These are phyloP conservation scores for Daldinia caldariorum DNA, from an alignment of 495 filamentous ascomycete species.

Conservation along the genomic window DNA sequence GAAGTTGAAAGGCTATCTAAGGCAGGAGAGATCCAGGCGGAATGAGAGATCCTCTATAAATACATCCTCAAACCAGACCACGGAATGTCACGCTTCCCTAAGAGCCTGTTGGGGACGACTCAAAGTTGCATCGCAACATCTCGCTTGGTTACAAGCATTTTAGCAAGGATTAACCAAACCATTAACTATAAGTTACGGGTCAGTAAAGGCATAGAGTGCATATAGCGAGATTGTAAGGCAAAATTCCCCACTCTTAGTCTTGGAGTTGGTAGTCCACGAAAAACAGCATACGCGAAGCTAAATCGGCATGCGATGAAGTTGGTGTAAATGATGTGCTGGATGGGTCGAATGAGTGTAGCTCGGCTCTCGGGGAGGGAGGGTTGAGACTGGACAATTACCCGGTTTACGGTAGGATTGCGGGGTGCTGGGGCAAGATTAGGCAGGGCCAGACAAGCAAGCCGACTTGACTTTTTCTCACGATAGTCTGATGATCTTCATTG, in stretches of 20 bases:
- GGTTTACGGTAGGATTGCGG: constrained; percentile 33
- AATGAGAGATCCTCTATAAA: constrained; percentile 8
- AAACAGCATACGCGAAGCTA: constrained; percentile 9
- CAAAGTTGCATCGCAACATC: constrained; percentile 20
- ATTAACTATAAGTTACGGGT: constrained; percentile 14
- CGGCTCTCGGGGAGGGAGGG: constrained; percentile 36
- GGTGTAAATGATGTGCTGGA: constrained; percentile 37
- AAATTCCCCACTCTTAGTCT: constrained; percentile 17
- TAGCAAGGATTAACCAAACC: constrained; percentile 15
- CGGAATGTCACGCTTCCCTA: neutral
- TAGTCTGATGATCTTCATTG: constrained; percentile 32
- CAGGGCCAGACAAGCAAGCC: constrained; percentile 24
- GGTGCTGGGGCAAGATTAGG: constrained; percentile 24
- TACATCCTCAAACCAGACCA: constrained; percentile 11
- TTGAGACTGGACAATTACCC: constrained; percentile 25
- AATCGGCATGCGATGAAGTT: neutral
- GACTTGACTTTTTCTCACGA: constrained; percentile 28
- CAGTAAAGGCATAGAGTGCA: constrained; percentile 14
- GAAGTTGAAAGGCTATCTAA: neutral
- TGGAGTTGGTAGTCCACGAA: constrained; percentile 28
- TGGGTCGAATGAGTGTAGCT: constrained; percentile 26
- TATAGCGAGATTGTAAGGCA: constrained; percentile 18
- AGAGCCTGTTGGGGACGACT: neutral
- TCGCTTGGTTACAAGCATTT: neutral
- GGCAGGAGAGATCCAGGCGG: neutral